Percentiles rank a stretch among this genome's conserved stretches.
These are phyloP conservation scores for Solanum corneliomulleri DNA, from an alignment of 257 asterid genomes.

Conservation along the genomic window DNA sequence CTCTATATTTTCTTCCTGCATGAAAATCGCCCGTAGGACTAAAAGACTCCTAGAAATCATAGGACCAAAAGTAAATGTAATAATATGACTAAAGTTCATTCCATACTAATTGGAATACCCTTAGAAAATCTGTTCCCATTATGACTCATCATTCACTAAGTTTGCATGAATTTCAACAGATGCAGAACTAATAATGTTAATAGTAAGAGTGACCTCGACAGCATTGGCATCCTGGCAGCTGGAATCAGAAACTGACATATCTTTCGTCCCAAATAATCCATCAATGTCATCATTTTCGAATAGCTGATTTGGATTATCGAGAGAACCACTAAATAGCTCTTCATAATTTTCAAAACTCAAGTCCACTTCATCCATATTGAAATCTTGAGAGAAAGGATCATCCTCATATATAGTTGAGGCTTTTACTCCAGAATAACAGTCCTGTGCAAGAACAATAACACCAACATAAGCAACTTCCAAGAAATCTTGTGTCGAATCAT, in stretches of 20 bases:
- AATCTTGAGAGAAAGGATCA: constrained; percentile 39
- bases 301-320: constrained; percentile 39
- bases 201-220: background rate
- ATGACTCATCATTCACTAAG: background rate
- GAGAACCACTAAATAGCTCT: constrained; percentile 52
- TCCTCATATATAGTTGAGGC: constrained; percentile 28
- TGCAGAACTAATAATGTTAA: background rate
- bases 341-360: constrained; percentile 56
- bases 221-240: constrained; percentile 28
- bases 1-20: background rate
- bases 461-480: constrained; percentile 1
- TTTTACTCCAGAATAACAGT: constrained; percentile 30
- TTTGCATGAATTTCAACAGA: background rate
- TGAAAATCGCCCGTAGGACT: background rate
- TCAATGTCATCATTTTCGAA: constrained; percentile 44
- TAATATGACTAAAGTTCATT: background rate
- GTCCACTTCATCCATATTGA: constrained; percentile 62
- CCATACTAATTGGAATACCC: background rate
- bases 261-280: constrained; percentile 48
- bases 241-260: constrained; percentile 36
- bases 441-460: constrained; percentile 29
- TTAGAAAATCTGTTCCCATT: background rate
- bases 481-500: background rate
- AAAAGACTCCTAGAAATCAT: background rate
- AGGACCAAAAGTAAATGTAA: background rate